Evolutionary conservation across 1,284 basidiomycete genomes (phyloP), one percentile per base, ranked within the genome.

Genomic region (Athelia psychrophila): DNA sequence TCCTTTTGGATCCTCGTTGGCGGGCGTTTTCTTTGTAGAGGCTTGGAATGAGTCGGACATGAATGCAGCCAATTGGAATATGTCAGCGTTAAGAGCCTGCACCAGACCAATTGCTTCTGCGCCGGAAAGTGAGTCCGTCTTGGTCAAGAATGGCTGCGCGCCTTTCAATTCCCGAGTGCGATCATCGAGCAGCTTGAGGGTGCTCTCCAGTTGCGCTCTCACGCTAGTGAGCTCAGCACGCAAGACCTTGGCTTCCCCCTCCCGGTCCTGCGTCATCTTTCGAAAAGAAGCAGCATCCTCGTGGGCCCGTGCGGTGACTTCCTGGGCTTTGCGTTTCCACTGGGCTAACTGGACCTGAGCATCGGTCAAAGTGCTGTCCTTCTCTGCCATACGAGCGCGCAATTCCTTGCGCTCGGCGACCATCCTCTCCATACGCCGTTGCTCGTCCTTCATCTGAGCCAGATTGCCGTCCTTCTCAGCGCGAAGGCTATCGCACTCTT

Each of bases 31-130:
- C 23, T 52, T 52, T 47, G 56, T 53, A 51, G 57, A 59, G 54
- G 71, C 70, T 45, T 64, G 68, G 54, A 75, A 70, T 33, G 74
- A 68, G 53, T 81, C 75, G 0, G 78, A 70, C 61, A 82, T 73
- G 53, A 69, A 68, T 5, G 75, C 74, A 0, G 77, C 68, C 6
- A 70, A 72, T 55, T 81, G 79, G 54, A 76, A 66, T 42, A 82
- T 76, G 58, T 80, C 78, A 24, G 65, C 58, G 56, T 83, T 81
- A 57, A 83, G 63, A 2, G 59, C 64, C 45, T 76, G 68, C 50
- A 83, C 59, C 54, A 77, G 66, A 1, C 63, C 55, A 27, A 78
- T 71, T 32, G 80, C 73, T 32, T 83, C 80, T 13, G 71, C 72
- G 3, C 72, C 75, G 0, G 79, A 74, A 33, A 76, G 60, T 13